These are phyloP conservation scores for Zymoseptoria crescenta DNA, from an alignment of 2,329 filamentous ascomycete genomes.

Conservation along the genomic window DNA sequence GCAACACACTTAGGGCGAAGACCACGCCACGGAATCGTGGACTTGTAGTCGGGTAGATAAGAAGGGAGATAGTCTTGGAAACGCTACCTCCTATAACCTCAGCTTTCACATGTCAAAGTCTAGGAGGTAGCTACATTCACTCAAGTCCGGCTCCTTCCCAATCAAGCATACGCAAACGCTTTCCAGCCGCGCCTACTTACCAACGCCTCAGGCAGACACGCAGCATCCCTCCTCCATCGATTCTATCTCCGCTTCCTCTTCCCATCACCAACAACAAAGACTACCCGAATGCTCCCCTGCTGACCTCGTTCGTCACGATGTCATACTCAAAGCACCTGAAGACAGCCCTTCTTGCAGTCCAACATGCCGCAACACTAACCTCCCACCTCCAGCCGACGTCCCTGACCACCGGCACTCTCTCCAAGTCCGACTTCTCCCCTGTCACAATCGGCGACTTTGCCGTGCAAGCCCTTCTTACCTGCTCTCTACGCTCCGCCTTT, in stretches of 20 bases:
- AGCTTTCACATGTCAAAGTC: not conserved
- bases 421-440: slow-evolving; percentile 52
- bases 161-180: not conserved
- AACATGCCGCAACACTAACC: slow-evolving; percentile 42
- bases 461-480: slow-evolving; percentile 54
- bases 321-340: slow-evolving; percentile 13
- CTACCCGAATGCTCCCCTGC: not conserved
- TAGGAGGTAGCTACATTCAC: not conserved
- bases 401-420: slow-evolving; percentile 42
- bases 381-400: slow-evolving; percentile 42
- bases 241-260: not conserved
- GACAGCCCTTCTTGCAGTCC: slow-evolving; percentile 15
- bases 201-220: not conserved
- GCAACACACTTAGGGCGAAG: too few species aligned
- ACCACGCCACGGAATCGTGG: too few species aligned
- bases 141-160: not conserved
- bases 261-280: not conserved
- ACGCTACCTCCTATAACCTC: too few species aligned
- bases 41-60: too few species aligned
- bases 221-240: not conserved
- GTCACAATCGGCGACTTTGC: slow-evolving; percentile 60
- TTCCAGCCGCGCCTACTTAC: not conserved
- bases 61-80: too few species aligned
- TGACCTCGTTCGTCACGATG: not conserved
- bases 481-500: slow-evolving; percentile 46